Evolutionary conservation across 1,139 yeast genomes (phyloP).

Genomic region (Keqinozyma sinolaborantium): DNA sequence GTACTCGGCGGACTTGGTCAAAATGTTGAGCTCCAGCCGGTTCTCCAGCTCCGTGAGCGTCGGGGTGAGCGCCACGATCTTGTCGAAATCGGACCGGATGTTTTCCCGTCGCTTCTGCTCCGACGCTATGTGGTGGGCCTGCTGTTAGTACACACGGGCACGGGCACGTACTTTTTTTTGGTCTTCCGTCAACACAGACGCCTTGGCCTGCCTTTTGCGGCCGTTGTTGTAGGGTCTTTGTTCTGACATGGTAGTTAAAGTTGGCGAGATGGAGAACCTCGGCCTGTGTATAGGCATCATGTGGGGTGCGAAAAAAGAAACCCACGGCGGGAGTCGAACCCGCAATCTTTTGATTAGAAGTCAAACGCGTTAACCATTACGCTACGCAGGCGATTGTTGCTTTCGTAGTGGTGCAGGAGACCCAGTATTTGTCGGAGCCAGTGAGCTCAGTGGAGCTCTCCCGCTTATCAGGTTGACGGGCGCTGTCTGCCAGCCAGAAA

Average conservation of each 20-base stretch:
- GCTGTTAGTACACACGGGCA: slow-evolving; percentile 5
- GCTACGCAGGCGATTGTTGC: slow-evolving; percentile 1
- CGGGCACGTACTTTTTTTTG: slow-evolving; percentile 39
- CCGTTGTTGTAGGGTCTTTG: neutral
- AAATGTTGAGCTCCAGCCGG: slow-evolving; percentile 42
- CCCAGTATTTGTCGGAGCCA: no score
- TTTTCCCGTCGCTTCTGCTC: slow-evolving; percentile 48
- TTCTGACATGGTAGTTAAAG: neutral
- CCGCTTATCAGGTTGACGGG: no score
- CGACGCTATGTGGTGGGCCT: slow-evolving; percentile 52
- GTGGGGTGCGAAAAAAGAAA: neutral
- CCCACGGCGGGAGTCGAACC: slow-evolving; percentile 2
- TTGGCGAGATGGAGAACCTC: neutral
- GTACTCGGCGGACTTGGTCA: slow-evolving; percentile 45
- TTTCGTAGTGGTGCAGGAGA: no score
- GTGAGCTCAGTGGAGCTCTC: no score
- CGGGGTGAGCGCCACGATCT: slow-evolving; percentile 42
- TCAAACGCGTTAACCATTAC: slow-evolving; percentile 2
- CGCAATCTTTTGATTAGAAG: slow-evolving; percentile 1
- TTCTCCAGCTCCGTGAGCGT: slow-evolving; percentile 40
- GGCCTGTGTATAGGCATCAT: no score
- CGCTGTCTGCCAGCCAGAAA: no score
- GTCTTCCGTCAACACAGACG: slow-evolving; percentile 37
- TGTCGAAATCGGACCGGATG: slow-evolving; percentile 45
- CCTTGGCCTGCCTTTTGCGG: slow-evolving; percentile 19